Evolutionary conservation across 306 rosid genomes (phyloP).

Genomic region (Dicorynia guianensis): DNA sequence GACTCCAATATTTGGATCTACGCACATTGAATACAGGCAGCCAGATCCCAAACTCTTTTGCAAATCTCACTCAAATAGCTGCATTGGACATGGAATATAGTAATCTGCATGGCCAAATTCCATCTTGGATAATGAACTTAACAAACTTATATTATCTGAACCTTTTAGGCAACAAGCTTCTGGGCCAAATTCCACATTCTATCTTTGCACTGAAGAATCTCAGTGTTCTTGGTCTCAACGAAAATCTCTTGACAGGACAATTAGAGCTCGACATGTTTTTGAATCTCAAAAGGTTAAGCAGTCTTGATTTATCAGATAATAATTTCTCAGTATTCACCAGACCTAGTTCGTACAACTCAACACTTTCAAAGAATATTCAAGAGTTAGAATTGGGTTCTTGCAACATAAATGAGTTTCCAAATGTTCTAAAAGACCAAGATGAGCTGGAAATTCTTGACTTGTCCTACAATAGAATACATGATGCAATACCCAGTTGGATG

Average conservation of each 20-base stretch:
- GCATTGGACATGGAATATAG: too few relatives aligned
- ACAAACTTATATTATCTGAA: not conserved
- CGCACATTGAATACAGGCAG: conserved; percentile 28
- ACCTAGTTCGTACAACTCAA: not conserved
- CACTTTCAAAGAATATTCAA: not conserved
- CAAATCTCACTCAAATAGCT: not conserved
- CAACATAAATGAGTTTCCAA: not conserved
- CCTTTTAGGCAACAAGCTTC: not conserved
- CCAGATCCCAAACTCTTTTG: not conserved
- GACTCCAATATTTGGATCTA: not conserved
- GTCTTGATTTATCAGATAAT: not conserved
- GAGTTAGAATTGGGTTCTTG: not conserved
- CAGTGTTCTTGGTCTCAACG: not conserved
- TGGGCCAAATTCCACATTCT: not conserved
- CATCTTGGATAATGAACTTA: not conserved
- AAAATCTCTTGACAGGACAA: not conserved
- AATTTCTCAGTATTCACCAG: not conserved
- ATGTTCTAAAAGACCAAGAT: not conserved
- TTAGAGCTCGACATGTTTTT: not conserved
- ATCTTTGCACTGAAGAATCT: not conserved
- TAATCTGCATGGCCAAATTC: not conserved
- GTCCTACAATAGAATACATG: not conserved
- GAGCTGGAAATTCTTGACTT: not conserved
- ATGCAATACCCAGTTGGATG: not conserved
- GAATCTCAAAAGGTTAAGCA: not conserved